Evolutionary conservation across 441 rosid genomes (phyloP), one percentile per base, ranked within the genome.

Genomic region (Brassica balearica): DNA sequence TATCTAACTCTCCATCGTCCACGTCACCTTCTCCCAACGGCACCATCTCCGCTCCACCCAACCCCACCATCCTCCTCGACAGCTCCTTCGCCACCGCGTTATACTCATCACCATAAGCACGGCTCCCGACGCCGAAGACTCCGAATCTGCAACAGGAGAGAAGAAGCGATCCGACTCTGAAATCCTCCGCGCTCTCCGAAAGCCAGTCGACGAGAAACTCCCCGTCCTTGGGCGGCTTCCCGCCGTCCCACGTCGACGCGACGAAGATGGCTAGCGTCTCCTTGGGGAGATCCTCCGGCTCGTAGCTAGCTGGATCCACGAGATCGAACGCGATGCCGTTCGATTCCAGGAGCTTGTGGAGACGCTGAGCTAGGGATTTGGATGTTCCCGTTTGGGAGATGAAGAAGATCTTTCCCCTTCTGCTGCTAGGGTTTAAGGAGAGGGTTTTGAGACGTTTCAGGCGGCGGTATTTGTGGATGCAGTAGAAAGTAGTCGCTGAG

Each of bases 181-280:
- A 95, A 81, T 95, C 98, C 17, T 89, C 88, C 0, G 96, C 94
- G 79, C 92, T 89, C 86, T 95, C 98, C 0, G 85, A 81, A 2
- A 93, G 83, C 95, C 96, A 93, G 80, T 87, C 80, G 36, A 85
- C 84, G 23, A 93, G 89, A 80, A 92, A 92, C 64, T 78, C 81
- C 11, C 89, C 90, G 56, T 83, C 82, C 32, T 78, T 76, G 9
- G 98, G 95, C 14, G 97, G 90, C 22, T 87, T 90, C 20, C 99
- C 97, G 17, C 85, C 91, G 2, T 91, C 94, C 98, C 98, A 95
- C 1, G 97, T 91, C 68, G 97, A 93, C 19, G 97, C 93, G 36
- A 95, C 51, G 68, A 92, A 81, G 62, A 95, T 20, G 15, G 92
- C 79, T 2, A 88, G 43, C 12, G 78, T 74, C 79, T 95, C 98